Evolutionary conservation across 306 rosid species (phyloP).

Genomic region (Phaseolus lunatus): DNA sequence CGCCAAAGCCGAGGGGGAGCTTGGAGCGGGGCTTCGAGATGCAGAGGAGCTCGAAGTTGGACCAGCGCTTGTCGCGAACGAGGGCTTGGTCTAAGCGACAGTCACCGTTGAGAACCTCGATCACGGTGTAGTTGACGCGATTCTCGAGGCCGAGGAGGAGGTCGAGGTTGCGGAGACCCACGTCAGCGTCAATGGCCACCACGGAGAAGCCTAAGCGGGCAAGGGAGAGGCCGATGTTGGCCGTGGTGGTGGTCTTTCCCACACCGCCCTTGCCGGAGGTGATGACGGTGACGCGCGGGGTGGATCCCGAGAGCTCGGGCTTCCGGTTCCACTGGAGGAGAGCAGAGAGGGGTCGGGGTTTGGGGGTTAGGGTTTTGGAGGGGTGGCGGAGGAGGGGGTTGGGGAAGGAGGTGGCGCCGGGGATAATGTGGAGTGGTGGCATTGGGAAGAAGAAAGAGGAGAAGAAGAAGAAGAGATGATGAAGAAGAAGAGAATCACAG

Average conservation of each 20-base stretch:
- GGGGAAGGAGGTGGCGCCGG: neutral
- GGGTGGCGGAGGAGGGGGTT: neutral
- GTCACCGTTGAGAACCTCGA: conserved; percentile 96
- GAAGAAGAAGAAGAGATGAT: neutral
- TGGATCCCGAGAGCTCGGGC: conserved; percentile 87
- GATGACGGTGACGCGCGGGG: conserved; percentile 90
- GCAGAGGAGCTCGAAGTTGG: conserved; percentile 91
- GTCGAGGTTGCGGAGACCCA: conserved; percentile 97
- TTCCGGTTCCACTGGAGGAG: conserved; percentile 92
- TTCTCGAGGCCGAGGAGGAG: conserved; percentile 96
- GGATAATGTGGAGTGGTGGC: conserved; percentile 52
- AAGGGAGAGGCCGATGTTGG: conserved; percentile 92
- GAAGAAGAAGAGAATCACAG: neutral
- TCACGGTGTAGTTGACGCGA: conserved; percentile 91
- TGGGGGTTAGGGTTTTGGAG: conserved; percentile 49
- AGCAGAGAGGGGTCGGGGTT: conserved; percentile 35
- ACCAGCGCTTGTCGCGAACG: conserved; percentile 94
- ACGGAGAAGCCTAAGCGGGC: conserved; percentile 96
- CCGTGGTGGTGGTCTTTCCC: conserved; percentile 93
- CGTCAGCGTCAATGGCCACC: conserved; percentile 95
- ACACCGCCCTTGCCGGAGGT: conserved; percentile 98
- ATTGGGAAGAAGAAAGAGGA: conserved; percentile 43
- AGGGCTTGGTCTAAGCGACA: conserved; percentile 96
- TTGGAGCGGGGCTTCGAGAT: conserved; percentile 94
- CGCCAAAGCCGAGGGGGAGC: conserved; percentile 89